phyloP scores from a whole-genome alignment of 805 yeast species.

The Ogataea pini region DNA sequence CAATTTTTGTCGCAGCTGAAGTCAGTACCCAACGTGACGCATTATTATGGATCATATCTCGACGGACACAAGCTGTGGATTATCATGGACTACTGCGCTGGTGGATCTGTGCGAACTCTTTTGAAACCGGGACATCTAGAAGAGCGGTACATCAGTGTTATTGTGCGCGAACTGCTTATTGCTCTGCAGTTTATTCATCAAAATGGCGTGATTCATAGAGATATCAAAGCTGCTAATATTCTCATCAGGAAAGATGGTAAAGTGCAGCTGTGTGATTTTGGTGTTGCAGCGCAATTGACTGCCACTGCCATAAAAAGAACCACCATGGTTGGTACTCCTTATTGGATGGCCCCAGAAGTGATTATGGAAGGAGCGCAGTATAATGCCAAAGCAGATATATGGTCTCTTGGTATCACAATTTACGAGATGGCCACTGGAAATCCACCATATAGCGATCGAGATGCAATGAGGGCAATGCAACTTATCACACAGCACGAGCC shows the following conservation, averaged over 20 bases:
- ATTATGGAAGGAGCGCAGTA: constrained; percentile 87
- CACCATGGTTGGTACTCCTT: constrained; percentile 94
- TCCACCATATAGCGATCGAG: constrained; percentile 96
- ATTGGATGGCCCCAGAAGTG: constrained; percentile 99
- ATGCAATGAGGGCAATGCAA: constrained; percentile 93
- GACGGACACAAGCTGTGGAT: constrained; percentile 95
- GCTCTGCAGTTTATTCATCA: constrained; percentile 83
- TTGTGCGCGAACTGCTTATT: constrained; percentile 74
- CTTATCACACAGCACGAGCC: constrained; percentile 91
- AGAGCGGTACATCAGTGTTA: constrained; percentile 80
- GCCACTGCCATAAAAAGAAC: constrained; percentile 75
- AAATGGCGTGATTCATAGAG: constrained; percentile 93
- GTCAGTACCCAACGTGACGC: constrained; percentile 87
- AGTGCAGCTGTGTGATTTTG: constrained; percentile 94
- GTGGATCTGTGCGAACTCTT: constrained; percentile 88
- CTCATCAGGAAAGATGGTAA: constrained; percentile 80
- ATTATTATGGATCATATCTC: constrained; percentile 84
- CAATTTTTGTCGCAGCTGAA: constrained; percentile 81
- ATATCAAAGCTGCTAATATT: constrained; percentile 94
- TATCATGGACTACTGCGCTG: constrained; percentile 96
- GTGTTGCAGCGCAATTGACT: constrained; percentile 93
- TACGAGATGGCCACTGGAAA: constrained; percentile 96
- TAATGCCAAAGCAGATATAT: constrained; percentile 91
- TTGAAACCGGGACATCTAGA: constrained; percentile 85
- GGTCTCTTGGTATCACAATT: constrained; percentile 95